Conservation (phyloP, 148 eudicot genomes). For the Nepenthes mirabilis region DNA sequence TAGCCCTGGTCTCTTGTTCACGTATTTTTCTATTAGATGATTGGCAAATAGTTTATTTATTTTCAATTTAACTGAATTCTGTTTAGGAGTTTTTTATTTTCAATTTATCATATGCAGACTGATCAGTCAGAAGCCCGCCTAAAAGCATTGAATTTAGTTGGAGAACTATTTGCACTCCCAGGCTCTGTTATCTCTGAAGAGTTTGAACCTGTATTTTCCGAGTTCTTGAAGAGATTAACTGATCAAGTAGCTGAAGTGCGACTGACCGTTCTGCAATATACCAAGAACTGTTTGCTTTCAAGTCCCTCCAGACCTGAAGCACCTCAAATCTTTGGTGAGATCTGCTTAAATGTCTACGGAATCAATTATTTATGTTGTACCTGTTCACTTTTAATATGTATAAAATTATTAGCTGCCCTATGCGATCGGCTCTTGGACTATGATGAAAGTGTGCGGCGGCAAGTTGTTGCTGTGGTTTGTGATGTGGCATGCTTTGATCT, state of each 20-base stretch:
- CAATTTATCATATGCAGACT: conserved; percentile 35
- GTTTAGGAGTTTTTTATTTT: not conserved
- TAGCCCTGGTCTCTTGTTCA: no score
- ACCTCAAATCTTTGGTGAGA: conserved; percentile 72
- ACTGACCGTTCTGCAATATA: conserved; percentile 70
- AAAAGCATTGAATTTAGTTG: conserved; percentile 69
- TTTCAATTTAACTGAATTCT: no score
- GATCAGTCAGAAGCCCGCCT: conserved; percentile 74
- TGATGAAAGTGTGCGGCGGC: conserved; percentile 88
- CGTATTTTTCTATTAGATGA: no score
- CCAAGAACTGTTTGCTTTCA: conserved; percentile 65
- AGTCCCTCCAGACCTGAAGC: conserved; percentile 65
- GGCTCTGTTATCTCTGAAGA: conserved; percentile 50
- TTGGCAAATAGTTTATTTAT: no score
- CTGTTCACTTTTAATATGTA: conserved; percentile 1
- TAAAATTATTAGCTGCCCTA: conserved; percentile 52
- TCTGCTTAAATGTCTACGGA: conserved; percentile 3
- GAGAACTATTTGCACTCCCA: conserved; percentile 85
- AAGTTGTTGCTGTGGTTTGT: conserved; percentile 82
- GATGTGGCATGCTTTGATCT: conserved; percentile 69
- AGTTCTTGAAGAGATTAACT: conserved; percentile 82
- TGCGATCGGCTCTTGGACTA: conserved; percentile 91
- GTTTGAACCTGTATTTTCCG: conserved; percentile 69
- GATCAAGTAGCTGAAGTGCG: conserved; percentile 85
- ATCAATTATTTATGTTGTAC: conserved; percentile 1